Base-by-base conservation (phyloP, 2,329 filamentous ascomycete species). In the Neurospora crassa region DNA sequence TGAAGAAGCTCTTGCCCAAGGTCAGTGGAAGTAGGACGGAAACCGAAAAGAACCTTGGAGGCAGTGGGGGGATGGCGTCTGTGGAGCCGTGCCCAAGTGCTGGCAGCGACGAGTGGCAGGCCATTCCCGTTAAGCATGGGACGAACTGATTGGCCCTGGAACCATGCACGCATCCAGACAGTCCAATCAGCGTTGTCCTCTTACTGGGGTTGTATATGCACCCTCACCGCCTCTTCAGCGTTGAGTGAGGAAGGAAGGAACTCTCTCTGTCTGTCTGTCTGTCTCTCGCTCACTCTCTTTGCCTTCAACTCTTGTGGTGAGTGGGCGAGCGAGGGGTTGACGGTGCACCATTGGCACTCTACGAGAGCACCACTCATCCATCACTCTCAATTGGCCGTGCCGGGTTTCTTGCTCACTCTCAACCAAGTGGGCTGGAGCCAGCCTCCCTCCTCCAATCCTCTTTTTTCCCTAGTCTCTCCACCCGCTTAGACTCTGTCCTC, bases 161-260 rank as follows among this genome's bases (percentile, higher is more conserved):
- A 20, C 71, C 70, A 74, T 75, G 74, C 75, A 72, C 68, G 70
- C 72, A 75, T 70, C 73, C 73, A 72, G 43, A 40, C 20, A 59
- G 69, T 42, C 76, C 76, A 77, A 77, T 77, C 74, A 76, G 67
- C 47, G 41, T 24, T n/a, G 18, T 68, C 37, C 43, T 40, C 68
- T 14, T 68, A 75, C 75, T 73, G 68, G 75, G 75, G 71, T 74
- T 69, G 69, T 63, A 24, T 69, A 74, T 75, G 76, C 76, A 74
- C 74, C 72, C 74, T 78, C 75, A 77, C 77, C 77, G 77, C 78
- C 74, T 78, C 76, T 77, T 76, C 74, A 73, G 75, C 73, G 53
- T 73, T 71, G 67, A 29, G 29, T 29, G 29, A 29, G 29, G 29
- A 29, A 29, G 29, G 29, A 29, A 29, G 2, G 2, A 67, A 40